These are phyloP conservation scores for Ustulina deusta DNA, from an alignment of 2,329 filamentous ascomycete genomes.

Conservation along the genomic window DNA sequence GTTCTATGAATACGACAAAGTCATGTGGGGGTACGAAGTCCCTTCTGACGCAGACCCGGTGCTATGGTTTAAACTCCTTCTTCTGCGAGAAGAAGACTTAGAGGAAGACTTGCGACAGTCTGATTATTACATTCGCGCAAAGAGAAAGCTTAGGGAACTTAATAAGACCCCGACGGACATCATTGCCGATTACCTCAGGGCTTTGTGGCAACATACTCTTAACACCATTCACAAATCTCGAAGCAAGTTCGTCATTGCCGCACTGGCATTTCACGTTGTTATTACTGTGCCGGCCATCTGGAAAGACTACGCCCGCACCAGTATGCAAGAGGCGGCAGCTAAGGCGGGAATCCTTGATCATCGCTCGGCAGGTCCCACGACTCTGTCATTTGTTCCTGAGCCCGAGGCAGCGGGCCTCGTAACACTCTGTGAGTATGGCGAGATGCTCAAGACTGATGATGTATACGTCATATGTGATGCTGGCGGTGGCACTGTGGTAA, in stretches of 20 bases:
- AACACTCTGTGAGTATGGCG: constrained; percentile 6
- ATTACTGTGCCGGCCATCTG: constrained; percentile 11
- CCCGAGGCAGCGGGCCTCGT: constrained; percentile 2
- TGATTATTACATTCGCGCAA: background rate
- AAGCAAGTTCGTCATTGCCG: background rate
- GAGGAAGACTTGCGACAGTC: background rate
- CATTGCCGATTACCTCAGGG: background rate
- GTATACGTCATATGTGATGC: constrained; percentile 13
- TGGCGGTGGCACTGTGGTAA: constrained; percentile 11
- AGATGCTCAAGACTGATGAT: background rate
- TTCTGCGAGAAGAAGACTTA: background rate
- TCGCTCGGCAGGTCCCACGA: background rate
- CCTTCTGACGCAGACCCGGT: background rate
- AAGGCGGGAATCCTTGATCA: background rate
- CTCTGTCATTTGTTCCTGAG: constrained; percentile 5
- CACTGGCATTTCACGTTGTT: background rate
- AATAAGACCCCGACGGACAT: background rate
- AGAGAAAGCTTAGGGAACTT: background rate
- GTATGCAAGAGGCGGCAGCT: background rate
- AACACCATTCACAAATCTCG: background rate
- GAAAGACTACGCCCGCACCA: background rate
- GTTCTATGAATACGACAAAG: constrained; percentile 1
- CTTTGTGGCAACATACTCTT: background rate
- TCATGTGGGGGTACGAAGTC: constrained; percentile 6
- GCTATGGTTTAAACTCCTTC: constrained; percentile 5